Conservation (phyloP, 768 basidiomycete species). For the Gloeopeniophorella convolvens region DNA sequence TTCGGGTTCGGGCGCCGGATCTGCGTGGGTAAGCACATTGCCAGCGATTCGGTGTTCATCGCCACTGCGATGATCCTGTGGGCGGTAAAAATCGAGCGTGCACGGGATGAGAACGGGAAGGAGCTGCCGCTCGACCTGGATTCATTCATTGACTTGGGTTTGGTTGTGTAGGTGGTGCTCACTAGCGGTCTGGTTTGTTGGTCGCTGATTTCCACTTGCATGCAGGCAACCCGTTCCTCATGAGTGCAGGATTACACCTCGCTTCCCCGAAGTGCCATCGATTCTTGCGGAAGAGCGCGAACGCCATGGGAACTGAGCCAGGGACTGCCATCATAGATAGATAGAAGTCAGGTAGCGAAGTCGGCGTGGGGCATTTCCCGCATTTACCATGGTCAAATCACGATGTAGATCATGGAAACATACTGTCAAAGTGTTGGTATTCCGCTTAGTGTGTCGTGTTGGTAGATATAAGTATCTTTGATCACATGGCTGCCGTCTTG, state of each 20-base stretch:
- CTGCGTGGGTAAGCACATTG: slow-evolving; percentile 19
- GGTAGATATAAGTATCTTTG: no score
- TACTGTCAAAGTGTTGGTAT: no score
- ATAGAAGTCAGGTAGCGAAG: no score
- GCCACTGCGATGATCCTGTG: slow-evolving; percentile 16
- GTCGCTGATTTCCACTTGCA: background rate
- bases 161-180: slow-evolving; percentile 7
- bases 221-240: slow-evolving; percentile 16
- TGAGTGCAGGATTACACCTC: slow-evolving; percentile 17
- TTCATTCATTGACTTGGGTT: background rate
- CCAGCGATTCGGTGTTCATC: slow-evolving; percentile 20
- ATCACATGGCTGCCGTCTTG: no score
- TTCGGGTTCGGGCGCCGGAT: slow-evolving; percentile 18
- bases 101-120: slow-evolving; percentile 6
- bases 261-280: slow-evolving; percentile 8
- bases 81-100: slow-evolving; percentile 16
- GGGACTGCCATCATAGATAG: no score
- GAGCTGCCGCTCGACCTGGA: background rate
- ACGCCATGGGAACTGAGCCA: background rate
- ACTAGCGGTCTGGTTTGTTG: background rate
- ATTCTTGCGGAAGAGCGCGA: slow-evolving; percentile 3
- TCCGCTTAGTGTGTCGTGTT: no score
- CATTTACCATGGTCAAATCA: no score
- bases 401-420: no score
- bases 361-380: no score